These are phyloP conservation scores for Polyporus arcularius DNA, from an alignment of 768 basidiomycete species.

Conservation along the genomic window DNA sequence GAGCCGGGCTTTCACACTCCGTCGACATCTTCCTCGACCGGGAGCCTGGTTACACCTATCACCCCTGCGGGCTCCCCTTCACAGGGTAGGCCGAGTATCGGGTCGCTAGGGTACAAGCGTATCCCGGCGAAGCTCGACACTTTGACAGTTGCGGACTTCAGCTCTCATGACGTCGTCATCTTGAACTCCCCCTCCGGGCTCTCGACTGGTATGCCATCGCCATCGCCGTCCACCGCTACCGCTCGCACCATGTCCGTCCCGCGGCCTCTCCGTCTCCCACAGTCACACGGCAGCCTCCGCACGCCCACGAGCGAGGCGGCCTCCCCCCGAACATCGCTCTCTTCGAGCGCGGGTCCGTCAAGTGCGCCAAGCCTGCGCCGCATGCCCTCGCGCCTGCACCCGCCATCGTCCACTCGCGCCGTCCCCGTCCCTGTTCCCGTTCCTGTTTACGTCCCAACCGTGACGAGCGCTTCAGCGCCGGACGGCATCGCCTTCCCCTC, in stretches of 20 bases:
- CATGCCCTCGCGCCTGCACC: neutral
- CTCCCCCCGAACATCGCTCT: neutral
- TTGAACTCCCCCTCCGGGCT: conserved; percentile 15
- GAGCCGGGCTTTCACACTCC: conserved; percentile 19
- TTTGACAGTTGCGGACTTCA: conserved; percentile 1
- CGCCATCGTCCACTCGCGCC: neutral
- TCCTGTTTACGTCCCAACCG: neutral
- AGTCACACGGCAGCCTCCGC: conserved; percentile 11
- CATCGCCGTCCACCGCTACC: neutral
- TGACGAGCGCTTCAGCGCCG: conserved; percentile 1
- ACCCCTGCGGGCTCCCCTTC: conserved; percentile 21
- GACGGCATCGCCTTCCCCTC: conserved; percentile 10
- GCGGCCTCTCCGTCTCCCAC: conserved; percentile 24
- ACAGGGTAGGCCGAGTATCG: neutral
- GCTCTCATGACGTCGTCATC: conserved; percentile 4
- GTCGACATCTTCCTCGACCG: conserved; percentile 24
- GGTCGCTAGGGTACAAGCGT: conserved; percentile 5
- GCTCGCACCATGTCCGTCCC: conserved; percentile 16
- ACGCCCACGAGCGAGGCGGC: neutral
- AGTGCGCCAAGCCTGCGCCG: conserved; percentile 3
- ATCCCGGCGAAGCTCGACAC: conserved; percentile 13
- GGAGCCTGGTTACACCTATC: conserved; percentile 24
- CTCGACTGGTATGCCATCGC: conserved; percentile 7
- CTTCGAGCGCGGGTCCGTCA: neutral
- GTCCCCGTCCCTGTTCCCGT: neutral